Base-by-base conservation (phyloP, 345 rosid species). In the Garcia nutans region DNA sequence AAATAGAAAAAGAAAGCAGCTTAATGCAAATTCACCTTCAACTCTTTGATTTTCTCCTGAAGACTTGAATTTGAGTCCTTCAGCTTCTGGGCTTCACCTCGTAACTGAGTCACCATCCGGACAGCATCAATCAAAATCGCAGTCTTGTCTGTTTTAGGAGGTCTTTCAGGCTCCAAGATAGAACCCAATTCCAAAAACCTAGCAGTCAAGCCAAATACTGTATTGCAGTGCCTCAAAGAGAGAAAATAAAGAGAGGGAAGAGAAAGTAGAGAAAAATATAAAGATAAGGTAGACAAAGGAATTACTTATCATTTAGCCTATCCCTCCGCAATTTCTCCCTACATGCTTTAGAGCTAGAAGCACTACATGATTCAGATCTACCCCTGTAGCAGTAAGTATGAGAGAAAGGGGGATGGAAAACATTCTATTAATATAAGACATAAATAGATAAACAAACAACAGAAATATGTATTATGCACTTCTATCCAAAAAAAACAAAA, bases 241-340 rank as follows among this genome's bases (percentile, higher is more conserved):
- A 45, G 17, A 71, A 57, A 44, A 56, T 16, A 66, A 12, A 56
- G 6, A 42, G 41, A 37, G 41, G 15, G 41, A 60, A 79, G 74
- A 56, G 50, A 57, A 44, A 16, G 28, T 64, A 79, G 74, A 56
- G 50, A 57, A 44, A 56, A 22, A 66, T 20, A 56, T 6, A 42
- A 70, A 24, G 24, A 70, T 57, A 67, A 28, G 20, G 41, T 67
- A 79, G 74, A 56, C 65, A 5, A 70, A 60, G 68, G 60, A 24
- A 80, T 66, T 77, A 85, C 99, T 84, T 91, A 78, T 93, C 96
- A 65, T 95, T 95, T 74, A 95, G 84, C 81, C 76, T 85, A 82
- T 95, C 97, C 81, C 99, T 87, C 65, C 97, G 92, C 90, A 88
- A 78, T 81, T 88, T 91, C 87, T 93, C 99, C 24, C 97, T 92